phyloP scores from a whole-genome alignment of 805 yeast species.

The Saccharomycopsis sp. region DNA sequence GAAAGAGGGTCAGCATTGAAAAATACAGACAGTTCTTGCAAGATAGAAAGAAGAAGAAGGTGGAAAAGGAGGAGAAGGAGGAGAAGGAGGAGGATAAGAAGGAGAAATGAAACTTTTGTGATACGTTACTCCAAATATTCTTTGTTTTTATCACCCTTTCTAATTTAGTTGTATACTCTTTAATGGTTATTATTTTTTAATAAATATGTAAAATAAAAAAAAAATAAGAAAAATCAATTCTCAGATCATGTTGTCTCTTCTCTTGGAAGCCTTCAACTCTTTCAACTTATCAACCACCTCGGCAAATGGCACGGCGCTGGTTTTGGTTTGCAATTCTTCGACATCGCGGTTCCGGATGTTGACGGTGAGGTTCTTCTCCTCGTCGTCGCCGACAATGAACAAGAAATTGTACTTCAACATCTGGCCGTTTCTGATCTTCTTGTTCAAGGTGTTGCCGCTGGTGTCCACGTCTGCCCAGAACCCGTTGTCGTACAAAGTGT shows the following conservation, averaged over 20 bases:
- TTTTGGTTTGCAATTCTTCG: conserved; percentile 88
- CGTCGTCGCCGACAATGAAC: conserved; percentile 95
- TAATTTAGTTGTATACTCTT: too few relatives aligned
- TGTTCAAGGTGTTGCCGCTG: conserved; percentile 92
- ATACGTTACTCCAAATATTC: too few relatives aligned
- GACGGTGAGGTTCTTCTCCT: conserved; percentile 67
- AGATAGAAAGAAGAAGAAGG: conserved; percentile 27
- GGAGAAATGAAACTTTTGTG: too few relatives aligned
- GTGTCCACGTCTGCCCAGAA: conserved; percentile 90
- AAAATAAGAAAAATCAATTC: too few relatives aligned
- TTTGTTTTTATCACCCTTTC: too few relatives aligned
- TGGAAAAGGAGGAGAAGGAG: conserved; percentile 1
- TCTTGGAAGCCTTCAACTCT: conserved; percentile 61
- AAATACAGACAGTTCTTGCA: conserved; percentile 51
- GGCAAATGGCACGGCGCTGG: conserved; percentile 58
- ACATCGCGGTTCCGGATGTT: conserved; percentile 97
- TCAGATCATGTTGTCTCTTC: conserved; percentile 47
- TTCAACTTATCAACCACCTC: conserved; percentile 62
- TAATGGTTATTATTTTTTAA: too few relatives aligned
- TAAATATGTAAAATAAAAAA: too few relatives aligned
- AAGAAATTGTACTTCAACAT: conserved; percentile 89
- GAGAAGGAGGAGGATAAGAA: conserved; percentile 1
- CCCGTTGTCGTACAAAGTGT: conserved; percentile 50
- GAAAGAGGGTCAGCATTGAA: conserved; percentile 56
- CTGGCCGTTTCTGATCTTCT: conserved; percentile 98